Conservation (phyloP, 352 stramenopile species). For the Pythium periplocum region DNA sequence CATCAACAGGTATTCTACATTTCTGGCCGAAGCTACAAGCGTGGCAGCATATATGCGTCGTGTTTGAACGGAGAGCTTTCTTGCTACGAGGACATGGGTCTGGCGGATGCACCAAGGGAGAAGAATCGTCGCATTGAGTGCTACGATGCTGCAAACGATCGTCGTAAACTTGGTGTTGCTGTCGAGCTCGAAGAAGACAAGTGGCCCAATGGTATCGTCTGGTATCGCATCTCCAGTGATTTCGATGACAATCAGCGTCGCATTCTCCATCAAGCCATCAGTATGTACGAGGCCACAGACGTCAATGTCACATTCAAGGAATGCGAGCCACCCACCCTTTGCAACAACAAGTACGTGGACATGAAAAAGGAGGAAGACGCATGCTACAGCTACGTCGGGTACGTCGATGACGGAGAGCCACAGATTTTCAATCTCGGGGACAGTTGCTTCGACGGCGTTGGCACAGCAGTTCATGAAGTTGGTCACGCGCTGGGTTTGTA, state of each 20-base stretch:
- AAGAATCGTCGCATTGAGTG: slow-evolving; percentile 37
- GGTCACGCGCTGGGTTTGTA: slow-evolving; percentile 60
- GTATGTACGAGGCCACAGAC: slow-evolving; percentile 48
- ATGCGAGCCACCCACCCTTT: slow-evolving; percentile 50
- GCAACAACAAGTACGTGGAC: slow-evolving; percentile 63
- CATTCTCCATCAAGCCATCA: slow-evolving; percentile 51
- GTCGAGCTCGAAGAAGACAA: slow-evolving; percentile 48
- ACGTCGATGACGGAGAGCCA: slow-evolving; percentile 51
- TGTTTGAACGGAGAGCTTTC: slow-evolving; percentile 6
- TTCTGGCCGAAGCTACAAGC: slow-evolving; percentile 8
- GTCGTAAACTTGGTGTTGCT: slow-evolving; percentile 46
- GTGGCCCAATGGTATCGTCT: slow-evolving; percentile 66
- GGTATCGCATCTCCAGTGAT: slow-evolving; percentile 54
- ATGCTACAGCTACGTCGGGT: slow-evolving; percentile 73
- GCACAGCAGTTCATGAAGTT: slow-evolving; percentile 57
- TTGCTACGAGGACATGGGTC: slow-evolving; percentile 25
- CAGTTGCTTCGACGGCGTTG: slow-evolving; percentile 54
- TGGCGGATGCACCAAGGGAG: slow-evolving; percentile 48
- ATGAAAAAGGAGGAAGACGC: slow-evolving; percentile 65
- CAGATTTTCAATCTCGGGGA: slow-evolving; percentile 68
- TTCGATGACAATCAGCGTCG: slow-evolving; percentile 35
- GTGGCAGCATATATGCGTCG: slow-evolving; percentile 13
- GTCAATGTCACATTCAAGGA: slow-evolving; percentile 61
- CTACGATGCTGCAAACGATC: slow-evolving; percentile 15
- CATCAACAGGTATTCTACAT: slow-evolving; percentile 11